These are phyloP conservation scores for Pachysandra terminalis DNA, from an alignment of 164 flowering plant genomes.

Conservation along the genomic window DNA sequence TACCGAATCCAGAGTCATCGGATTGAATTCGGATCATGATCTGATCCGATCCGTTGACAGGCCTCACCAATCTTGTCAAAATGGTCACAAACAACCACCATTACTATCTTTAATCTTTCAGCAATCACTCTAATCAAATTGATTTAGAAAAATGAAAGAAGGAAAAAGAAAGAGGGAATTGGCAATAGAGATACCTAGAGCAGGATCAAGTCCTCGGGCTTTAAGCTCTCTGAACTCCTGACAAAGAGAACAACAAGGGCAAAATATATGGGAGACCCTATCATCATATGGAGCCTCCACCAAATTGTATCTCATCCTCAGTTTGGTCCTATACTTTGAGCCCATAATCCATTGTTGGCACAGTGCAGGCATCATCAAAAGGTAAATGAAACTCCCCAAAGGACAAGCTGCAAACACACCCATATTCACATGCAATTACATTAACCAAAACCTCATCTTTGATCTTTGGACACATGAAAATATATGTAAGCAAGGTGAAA, in stretches of 20 bases:
- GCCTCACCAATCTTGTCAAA: no score
- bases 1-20: no score
- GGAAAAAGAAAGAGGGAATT: neutral
- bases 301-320: conserved; percentile 40
- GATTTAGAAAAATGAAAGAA: neutral
- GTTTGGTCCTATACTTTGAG: conserved; percentile 37
- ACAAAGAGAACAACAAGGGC: conserved; percentile 50
- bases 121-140: neutral
- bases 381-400: conserved; percentile 34
- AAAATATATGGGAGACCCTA: conserved; percentile 36
- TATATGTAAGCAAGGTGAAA: neutral
- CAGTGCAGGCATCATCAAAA: conserved; percentile 36
- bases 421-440: neutral
- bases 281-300: conserved; percentile 53
- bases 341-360: conserved; percentile 45
- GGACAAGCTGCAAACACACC: conserved; percentile 39
- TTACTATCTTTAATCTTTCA: neutral
- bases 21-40: no score
- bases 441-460: neutral
- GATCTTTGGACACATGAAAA: neutral
- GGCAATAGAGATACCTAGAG: conserved; percentile 23
- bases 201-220: conserved; percentile 31
- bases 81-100: no score
- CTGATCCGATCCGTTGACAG: no score
- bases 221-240: conserved; percentile 41